A percentile compares a stretch with the other conserved stretches of the same genome.
phyloP scores from a whole-genome alignment of 2,329 filamentous ascomycete species.

The Torrubiellomyces zombiae region DNA sequence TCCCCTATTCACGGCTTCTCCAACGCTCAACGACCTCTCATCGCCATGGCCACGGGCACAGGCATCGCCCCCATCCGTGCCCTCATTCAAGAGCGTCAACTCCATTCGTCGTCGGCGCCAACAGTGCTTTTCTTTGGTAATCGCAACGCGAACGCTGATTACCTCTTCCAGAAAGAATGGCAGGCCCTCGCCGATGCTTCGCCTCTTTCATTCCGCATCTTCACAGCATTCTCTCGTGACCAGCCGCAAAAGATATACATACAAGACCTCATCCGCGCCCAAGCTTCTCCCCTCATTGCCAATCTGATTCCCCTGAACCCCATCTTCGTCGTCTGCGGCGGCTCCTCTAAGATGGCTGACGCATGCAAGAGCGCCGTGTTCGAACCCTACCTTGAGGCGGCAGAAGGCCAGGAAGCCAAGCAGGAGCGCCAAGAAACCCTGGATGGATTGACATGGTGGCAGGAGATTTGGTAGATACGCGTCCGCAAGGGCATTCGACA shows the following conservation, averaged over 20 bases:
- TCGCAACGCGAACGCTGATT: conserved; percentile 59
- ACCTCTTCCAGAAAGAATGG: conserved; percentile 73
- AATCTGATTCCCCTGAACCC: conserved; percentile 20
- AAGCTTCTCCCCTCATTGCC: conserved; percentile 18
- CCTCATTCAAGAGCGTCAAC: conserved; percentile 57
- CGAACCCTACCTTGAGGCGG: conserved; percentile 26
- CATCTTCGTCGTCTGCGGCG: conserved; percentile 38
- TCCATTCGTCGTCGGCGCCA: conserved; percentile 13
- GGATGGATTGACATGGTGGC: conserved; percentile 29
- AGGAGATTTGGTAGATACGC: conserved; percentile 38
- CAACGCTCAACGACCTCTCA: conserved; percentile 35
- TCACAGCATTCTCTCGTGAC: conserved; percentile 33
- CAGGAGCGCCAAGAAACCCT: too few relatives aligned
- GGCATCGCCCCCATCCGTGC: conserved; percentile 73
- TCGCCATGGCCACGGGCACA: conserved; percentile 73
- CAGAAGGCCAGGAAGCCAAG: conserved; percentile 22
- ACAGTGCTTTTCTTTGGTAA: conserved; percentile 70
- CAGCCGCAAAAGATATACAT: conserved; percentile 35
- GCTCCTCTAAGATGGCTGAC: conserved; percentile 39
- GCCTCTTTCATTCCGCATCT: conserved; percentile 16
- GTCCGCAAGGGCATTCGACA: not conserved
- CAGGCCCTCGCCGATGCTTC: conserved; percentile 6
- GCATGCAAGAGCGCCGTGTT: conserved; percentile 35
- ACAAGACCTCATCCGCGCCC: conserved; percentile 32
- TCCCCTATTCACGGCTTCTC: conserved; percentile 22